Evolutionary conservation across 2,329 filamentous ascomycete genomes (phyloP), one percentile per base, ranked within the genome.

Genomic region (Metarhizium rileyi): DNA sequence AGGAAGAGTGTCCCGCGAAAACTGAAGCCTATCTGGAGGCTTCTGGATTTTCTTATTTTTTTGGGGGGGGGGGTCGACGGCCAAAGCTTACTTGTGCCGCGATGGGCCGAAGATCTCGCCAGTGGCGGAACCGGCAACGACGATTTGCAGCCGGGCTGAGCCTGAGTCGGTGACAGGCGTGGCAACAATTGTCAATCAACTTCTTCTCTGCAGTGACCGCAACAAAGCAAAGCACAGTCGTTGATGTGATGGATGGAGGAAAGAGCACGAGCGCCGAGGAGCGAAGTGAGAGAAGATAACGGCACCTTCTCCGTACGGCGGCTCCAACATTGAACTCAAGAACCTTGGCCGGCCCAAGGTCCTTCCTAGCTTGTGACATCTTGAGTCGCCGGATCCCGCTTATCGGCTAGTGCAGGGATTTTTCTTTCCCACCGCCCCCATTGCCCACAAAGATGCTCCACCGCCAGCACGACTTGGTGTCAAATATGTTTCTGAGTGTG

Each of bases 371-470:
- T n/a, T n/a, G 16, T 38, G 35, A 14, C 38, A 42, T 46, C 22
- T 22, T 27, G 23, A 10, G 35, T 40, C 26, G 48, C 20, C 48
- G 36, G 44, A 35, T 50, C 44, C 46, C 47, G 43, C 43, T 42
- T 49, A 43, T 50, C 51, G 51, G 41, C 33, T 36, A 43, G 16
- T 43, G 44, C 41, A 50, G 51, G 51, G 44, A 22, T 44, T 51
- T 47, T 44, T 40, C 14, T 35, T 50, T 33, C 8, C 25, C 18
- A 9, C 44, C 44, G 35, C 35, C 38, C 44, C 38, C 5, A 9
- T 25, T 14, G 7, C 8, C 38, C 38, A n/a, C n/a, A 20, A 9
- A 20, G 38, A 42, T 14, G 10, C n/a, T 42, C 38, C 38, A 42
- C 38, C 10, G 18, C 2, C 22, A 25, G 4, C 18, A 7, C 38